Conservation (phyloP, 1,284 basidiomycete species). For the Malassezia globosa region DNA sequence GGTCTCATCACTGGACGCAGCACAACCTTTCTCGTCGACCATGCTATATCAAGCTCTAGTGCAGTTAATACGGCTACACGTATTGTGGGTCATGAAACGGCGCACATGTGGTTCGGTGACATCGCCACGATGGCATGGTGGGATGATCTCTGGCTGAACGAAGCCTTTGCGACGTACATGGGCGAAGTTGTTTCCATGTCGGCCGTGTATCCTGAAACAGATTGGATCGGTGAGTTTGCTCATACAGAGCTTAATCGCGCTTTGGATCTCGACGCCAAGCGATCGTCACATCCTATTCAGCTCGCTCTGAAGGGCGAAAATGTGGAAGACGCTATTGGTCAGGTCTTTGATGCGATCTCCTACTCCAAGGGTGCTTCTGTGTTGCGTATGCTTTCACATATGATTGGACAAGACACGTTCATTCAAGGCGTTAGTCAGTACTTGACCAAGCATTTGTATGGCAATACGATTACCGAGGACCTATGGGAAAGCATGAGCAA, state of each 20-base stretch:
- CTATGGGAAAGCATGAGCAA: conserved; percentile 79
- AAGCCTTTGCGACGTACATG: conserved; percentile 70
- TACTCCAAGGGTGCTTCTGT: conserved; percentile 54
- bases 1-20: conserved; percentile 79
- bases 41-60: conserved; percentile 63
- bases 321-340: conserved; percentile 27
- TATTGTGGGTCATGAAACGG: conserved; percentile 65
- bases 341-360: conserved; percentile 30
- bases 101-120: conserved; percentile 59
- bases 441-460: conserved; percentile 69
- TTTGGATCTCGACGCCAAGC: conserved; percentile 68
- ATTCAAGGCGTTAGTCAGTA: conserved; percentile 59
- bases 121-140: conserved; percentile 88
- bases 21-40: conserved; percentile 65
- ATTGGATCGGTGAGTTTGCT: conserved; percentile 52
- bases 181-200: conserved; percentile 80
- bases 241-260: conserved; percentile 53
- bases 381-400: conserved; percentile 71
- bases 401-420: conserved; percentile 65
- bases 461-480: conserved; percentile 71
- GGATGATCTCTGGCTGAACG: conserved; percentile 52
- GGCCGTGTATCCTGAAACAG: conserved; percentile 51
- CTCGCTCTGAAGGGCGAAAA: conserved; percentile 52
- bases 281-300: conserved; percentile 87
- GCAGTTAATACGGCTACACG: conserved; percentile 64